Percentiles rank a stretch among this genome's conserved stretches.
These are phyloP conservation scores for Wickerhamiella qilinensis DNA, from an alignment of 805 yeast species.

Conservation along the genomic window DNA sequence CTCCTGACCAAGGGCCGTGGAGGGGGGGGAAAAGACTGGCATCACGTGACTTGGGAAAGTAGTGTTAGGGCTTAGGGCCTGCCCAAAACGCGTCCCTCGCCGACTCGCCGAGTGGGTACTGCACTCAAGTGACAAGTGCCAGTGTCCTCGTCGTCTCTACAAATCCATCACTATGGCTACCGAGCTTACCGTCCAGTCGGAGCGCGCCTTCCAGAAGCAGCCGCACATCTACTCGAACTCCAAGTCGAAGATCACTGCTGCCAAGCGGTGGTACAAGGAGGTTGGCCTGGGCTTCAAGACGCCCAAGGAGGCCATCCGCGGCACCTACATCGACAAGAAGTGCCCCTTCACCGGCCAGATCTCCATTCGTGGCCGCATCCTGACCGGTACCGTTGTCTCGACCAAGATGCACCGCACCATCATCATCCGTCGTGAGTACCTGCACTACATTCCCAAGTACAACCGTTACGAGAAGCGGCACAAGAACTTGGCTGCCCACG, in stretches of 20 bases:
- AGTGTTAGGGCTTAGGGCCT: constrained; percentile 1
- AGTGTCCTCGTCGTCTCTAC: not conserved
- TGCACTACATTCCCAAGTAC: constrained; percentile 99
- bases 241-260: constrained; percentile 96
- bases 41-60: not conserved
- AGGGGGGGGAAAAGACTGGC: not conserved
- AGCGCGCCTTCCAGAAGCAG: constrained; percentile 99
- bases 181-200: constrained; percentile 99
- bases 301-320: constrained; percentile 96
- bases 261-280: constrained; percentile 99
- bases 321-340: constrained; percentile 98
- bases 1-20: too few relatives aligned
- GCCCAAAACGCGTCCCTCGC: not conserved
- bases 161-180: constrained; percentile 55
- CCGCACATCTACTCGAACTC: constrained; percentile 99
- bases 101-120: not conserved
- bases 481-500: constrained; percentile 99
- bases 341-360: constrained; percentile 97
- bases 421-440: constrained; percentile 99
- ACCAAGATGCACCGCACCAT: constrained; percentile 99
- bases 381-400: constrained; percentile 98
- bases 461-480: constrained; percentile 99
- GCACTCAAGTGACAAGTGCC: not conserved
- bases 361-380: constrained; percentile 98
- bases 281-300: constrained; percentile 99